Conservation (phyloP, 139 green algal genomes). For the Dunaliella primolecta region DNA sequence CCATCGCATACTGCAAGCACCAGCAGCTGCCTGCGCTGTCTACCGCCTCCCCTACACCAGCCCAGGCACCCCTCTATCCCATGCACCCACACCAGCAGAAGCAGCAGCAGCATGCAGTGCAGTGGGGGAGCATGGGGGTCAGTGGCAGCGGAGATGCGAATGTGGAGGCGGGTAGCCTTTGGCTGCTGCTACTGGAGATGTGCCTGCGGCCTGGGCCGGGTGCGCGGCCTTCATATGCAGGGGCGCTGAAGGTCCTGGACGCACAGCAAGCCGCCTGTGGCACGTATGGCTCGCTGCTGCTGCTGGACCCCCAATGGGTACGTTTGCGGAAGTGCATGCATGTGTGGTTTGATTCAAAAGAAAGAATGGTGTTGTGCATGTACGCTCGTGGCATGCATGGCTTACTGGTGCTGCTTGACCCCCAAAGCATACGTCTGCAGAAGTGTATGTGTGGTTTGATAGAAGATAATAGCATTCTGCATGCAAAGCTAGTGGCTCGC, state of each 20-base stretch:
- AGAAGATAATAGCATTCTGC: no score
- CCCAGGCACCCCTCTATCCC: neutral
- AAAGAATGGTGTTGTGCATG: no score
- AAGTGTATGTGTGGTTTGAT: no score
- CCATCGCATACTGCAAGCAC: constrained; percentile 12
- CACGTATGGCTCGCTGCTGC: neutral
- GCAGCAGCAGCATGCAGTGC: neutral
- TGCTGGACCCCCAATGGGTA: constrained; percentile 51
- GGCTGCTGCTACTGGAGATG: neutral
- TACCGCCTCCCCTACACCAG: neutral
- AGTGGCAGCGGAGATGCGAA: neutral
- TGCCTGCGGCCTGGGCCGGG: constrained; percentile 21
- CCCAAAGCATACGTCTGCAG: no score
- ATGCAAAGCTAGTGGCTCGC: no score
- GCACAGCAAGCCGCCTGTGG: constrained; percentile 8
- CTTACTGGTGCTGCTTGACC: no score
- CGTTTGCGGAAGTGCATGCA: constrained; percentile 40
- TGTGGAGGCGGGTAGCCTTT: neutral
- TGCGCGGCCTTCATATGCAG: constrained; percentile 51
- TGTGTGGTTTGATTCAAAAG: neutral
- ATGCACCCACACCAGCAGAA: neutral
- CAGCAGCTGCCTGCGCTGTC: neutral
- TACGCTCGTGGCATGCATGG: no score
- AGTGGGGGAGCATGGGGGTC: no score
- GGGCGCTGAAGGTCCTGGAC: constrained; percentile 47